A percentile compares a stretch with the other conserved stretches of the same genome.
Conservation (phyloP, 257 asterid species). For the Primulina huaijiensis region DNA sequence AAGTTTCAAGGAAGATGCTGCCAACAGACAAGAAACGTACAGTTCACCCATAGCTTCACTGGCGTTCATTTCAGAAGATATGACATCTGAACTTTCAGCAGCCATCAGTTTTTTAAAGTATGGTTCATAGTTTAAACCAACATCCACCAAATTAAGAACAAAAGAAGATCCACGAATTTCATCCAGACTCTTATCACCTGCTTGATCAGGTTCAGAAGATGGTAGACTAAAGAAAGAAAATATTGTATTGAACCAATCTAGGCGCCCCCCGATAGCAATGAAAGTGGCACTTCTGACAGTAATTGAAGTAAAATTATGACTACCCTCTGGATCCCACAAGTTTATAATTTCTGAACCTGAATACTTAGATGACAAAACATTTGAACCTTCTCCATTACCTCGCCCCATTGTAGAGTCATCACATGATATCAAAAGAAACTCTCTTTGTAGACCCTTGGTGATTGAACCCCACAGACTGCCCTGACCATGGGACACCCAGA, state of each 20-base stretch:
- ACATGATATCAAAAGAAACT: constrained; percentile 83
- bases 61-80: constrained; percentile 27
- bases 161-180: constrained; percentile 60
- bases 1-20: constrained; percentile 80
- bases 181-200: constrained; percentile 37
- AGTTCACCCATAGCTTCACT: constrained; percentile 38
- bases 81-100: constrained; percentile 31
- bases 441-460: constrained; percentile 50
- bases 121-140: constrained; percentile 87
- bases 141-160: constrained; percentile 77
- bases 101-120: constrained; percentile 31
- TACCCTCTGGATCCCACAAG: constrained; percentile 61
- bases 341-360: constrained; percentile 70
- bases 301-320: constrained; percentile 52
- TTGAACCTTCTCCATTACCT: constrained; percentile 93
- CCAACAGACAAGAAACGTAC: constrained; percentile 69
- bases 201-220: constrained; percentile 49
- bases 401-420: constrained; percentile 73
- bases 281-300: constrained; percentile 72
- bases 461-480: constrained; percentile 84
- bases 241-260: constrained; percentile 82
- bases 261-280: constrained; percentile 84
- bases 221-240: constrained; percentile 59
- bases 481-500: constrained; percentile 64
- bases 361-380: constrained; percentile 60